phyloP scores from a whole-genome alignment of 164 flowering plant species.

The Paratinospora sagittata region DNA sequence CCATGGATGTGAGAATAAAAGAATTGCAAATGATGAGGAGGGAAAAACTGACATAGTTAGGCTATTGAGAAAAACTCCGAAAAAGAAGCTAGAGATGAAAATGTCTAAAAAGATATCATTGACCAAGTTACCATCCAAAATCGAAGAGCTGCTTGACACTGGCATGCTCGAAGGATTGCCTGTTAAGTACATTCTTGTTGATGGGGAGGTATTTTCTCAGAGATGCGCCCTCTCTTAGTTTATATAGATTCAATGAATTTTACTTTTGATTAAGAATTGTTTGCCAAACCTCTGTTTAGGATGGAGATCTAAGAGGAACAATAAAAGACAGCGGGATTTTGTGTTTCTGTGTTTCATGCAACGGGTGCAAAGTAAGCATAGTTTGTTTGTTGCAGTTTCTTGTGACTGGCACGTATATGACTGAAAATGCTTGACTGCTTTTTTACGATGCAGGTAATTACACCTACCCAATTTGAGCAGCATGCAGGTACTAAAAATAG shows the following conservation, averaged over 20 bases:
- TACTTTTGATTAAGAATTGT: neutral
- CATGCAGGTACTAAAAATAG: constrained; percentile 61
- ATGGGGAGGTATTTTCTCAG: constrained; percentile 36
- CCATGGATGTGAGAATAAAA: neutral
- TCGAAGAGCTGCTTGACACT: constrained; percentile 58
- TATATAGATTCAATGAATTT: neutral
- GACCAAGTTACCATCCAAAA: constrained; percentile 37
- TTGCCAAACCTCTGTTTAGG: neutral
- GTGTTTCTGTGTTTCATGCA: constrained; percentile 56
- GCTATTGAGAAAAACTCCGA: constrained; percentile 7
- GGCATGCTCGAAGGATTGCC: constrained; percentile 62
- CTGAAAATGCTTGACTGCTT: neutral
- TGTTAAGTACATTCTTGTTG: constrained; percentile 41
- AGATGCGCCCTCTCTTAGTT: neutral
- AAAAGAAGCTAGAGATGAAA: constrained; percentile 20
- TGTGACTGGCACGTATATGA: neutral
- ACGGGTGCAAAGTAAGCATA: constrained; percentile 43
- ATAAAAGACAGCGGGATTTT: constrained; percentile 48
- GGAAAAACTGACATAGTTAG: constrained; percentile 1
- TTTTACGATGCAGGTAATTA: constrained; percentile 32
- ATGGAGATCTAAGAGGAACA: constrained; percentile 43
- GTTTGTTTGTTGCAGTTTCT: neutral
- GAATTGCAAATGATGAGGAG: neutral
- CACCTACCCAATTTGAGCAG: constrained; percentile 43
- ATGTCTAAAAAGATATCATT: constrained; percentile 23